Evolutionary conservation across 108 stramenopile species (phyloP), one percentile per base, ranked within the genome.

Genomic region (Discostella pseudostelligera): DNA sequence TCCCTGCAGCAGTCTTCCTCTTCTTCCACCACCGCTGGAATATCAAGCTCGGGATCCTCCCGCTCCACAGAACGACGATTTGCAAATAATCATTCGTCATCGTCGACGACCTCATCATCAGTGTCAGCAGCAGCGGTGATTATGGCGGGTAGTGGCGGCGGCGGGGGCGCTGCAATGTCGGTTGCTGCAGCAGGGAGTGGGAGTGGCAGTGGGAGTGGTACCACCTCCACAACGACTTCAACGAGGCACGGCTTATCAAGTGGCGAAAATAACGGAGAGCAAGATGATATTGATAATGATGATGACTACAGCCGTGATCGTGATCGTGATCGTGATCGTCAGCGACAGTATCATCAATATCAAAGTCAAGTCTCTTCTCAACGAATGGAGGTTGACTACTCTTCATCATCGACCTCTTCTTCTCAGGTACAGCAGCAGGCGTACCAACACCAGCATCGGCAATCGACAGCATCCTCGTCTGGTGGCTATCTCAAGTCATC

Each of bases 41-140:
- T 65, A 19, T 62, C 61, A 6, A 48, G 47, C 47, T 68, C 74
- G 37, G 60, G 67, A 20, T 64, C 54, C 25, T 58, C 59, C 12
- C 28, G 56, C 12, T 65, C 59, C 5, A 67, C 59, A 39, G 56
- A 56, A 22, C 64, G 40, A 11, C 40, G 24, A 22, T 51, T 26
- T 39, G 35, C 26, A 24, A 42, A 43, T 3, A 17, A 20, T 46
- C 13, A 11, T 10, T 14, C 59, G 11, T 26, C 50, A 21, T 51
- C 50, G 22, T 24, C 50, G 1, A n/a, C 35, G 55, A 14, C 55
- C 4, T 35, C 37, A 32, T 35, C 55, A 26, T 19, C 35, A 19
- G n/a, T n/a, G n/a, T 11, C 17, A 35, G 0, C 35, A 0, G 36
- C 20, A 19, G 55, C 62, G 37, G 8, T 8, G 58, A 25, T 43